phyloP scores from a whole-genome alignment of 805 yeast genomes.

The Starmerella stellata region DNA sequence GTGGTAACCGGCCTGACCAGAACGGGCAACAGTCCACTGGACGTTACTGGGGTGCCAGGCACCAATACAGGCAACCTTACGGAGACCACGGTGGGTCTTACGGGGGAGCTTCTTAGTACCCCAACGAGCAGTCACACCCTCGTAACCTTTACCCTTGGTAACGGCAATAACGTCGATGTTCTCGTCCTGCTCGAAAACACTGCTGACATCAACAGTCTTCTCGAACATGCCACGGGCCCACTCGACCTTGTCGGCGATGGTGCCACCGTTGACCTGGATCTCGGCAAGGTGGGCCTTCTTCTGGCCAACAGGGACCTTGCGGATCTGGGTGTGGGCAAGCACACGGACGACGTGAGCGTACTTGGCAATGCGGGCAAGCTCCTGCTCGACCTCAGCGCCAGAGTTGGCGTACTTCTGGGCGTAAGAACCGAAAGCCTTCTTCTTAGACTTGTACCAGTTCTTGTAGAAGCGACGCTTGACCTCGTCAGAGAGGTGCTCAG shows the following conservation, averaged over 20 bases:
- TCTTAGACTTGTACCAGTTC: conserved; percentile 99
- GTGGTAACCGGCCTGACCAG: conserved; percentile 99
- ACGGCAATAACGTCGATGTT: conserved; percentile 96
- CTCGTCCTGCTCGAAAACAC: conserved; percentile 97
- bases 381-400: conserved; percentile 77
- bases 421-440: conserved; percentile 99
- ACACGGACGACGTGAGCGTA: conserved; percentile 98
- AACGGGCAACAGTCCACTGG: conserved; percentile 98
- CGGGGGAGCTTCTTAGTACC: conserved; percentile 99
- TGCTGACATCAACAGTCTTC: conserved; percentile 89
- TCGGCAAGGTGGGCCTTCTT: conserved; percentile 99
- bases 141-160: conserved; percentile 99
- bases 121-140: conserved; percentile 99
- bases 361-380: conserved; percentile 96
- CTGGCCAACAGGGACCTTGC: conserved; percentile 97
- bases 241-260: conserved; percentile 88
- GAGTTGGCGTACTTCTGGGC: conserved; percentile 92
- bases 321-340: conserved; percentile 97
- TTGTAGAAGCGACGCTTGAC: conserved; percentile 99
- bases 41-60: conserved; percentile 99
- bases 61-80: conserved; percentile 99
- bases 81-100: conserved; percentile 99
- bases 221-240: conserved; percentile 99
- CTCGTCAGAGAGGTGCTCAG: conserved; percentile 98
- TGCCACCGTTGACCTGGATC: conserved; percentile 99